A percentile compares a stretch with the other conserved stretches of the same genome.
Evolutionary conservation across 169 alveolate genomes (phyloP).

Genomic region (Cryptosporidium xiaoi): DNA sequence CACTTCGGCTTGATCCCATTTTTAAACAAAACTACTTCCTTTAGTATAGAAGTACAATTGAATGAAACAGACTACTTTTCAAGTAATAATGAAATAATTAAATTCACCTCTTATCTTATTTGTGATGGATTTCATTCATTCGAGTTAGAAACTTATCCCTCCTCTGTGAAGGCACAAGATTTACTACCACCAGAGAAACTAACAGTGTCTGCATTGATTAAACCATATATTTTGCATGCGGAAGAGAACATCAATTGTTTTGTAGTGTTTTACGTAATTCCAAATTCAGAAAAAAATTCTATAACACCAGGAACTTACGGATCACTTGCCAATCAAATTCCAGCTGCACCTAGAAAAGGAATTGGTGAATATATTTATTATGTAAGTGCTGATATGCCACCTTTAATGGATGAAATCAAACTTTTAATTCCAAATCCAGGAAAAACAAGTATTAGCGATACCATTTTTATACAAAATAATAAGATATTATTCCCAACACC

Average conservation of each 20-base stretch:
- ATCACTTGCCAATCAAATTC: constrained; percentile 62
- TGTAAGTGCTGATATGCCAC: constrained; percentile 69
- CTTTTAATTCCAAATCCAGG: constrained; percentile 50
- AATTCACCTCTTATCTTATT: constrained; percentile 27
- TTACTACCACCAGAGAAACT: constrained; percentile 49
- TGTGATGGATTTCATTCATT: constrained; percentile 45
- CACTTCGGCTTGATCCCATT: constrained; percentile 42
- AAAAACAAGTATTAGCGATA: constrained; percentile 49
- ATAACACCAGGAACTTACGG: constrained; percentile 30
- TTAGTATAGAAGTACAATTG: constrained; percentile 42
- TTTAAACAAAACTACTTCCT: constrained; percentile 14
- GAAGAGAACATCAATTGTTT: constrained; percentile 57
- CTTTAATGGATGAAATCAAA: constrained; percentile 29
- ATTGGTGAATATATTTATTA: constrained; percentile 48
- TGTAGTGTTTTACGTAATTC: constrained; percentile 46
- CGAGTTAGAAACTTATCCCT: constrained; percentile 38
- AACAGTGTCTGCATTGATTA: constrained; percentile 53
- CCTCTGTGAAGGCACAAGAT: constrained; percentile 4
- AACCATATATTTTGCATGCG: constrained; percentile 26
- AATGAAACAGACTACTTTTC: constrained; percentile 12
- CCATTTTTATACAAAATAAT: constrained; percentile 29
- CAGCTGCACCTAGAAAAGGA: constrained; percentile 37
- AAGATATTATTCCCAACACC: constrained; percentile 48
- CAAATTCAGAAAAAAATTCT: neutral
- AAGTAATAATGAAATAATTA: neutral